Percentiles rank a stretch among this genome's conserved stretches.
These are phyloP conservation scores for Hypoxylon perforatum DNA, from an alignment of 495 filamentous ascomycete species.

Conservation along the genomic window DNA sequence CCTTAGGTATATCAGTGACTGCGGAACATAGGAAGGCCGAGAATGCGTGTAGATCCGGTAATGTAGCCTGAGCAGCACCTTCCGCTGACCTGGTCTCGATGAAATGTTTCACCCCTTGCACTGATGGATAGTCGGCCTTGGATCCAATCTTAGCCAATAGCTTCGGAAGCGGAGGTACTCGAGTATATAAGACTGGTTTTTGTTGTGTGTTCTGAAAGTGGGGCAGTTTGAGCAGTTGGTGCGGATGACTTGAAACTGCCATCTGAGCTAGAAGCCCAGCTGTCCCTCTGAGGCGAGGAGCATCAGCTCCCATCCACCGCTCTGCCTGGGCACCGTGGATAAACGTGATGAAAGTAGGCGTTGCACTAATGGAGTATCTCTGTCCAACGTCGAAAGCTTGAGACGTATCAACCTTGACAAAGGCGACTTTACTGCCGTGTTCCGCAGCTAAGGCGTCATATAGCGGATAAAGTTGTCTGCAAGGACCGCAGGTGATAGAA, in stretches of 20 bases:
- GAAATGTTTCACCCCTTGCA: slow-evolving; percentile 71
- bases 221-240: slow-evolving; percentile 74
- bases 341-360: slow-evolving; percentile 93
- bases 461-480: slow-evolving; percentile 82
- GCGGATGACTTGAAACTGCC: slow-evolving; percentile 81
- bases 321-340: slow-evolving; percentile 79
- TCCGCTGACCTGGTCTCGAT: slow-evolving; percentile 65
- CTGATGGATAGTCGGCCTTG: slow-evolving; percentile 60
- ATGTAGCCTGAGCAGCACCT: slow-evolving; percentile 67
- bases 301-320: slow-evolving; percentile 82
- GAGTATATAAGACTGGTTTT: slow-evolving; percentile 77
- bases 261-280: slow-evolving; percentile 79
- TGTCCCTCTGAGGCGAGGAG: slow-evolving; percentile 73
- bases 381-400: slow-evolving; percentile 71
- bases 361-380: slow-evolving; percentile 76
- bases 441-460: slow-evolving; percentile 85
- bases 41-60: slow-evolving; percentile 69
- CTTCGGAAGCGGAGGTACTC: slow-evolving; percentile 85
- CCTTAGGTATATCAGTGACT: slow-evolving; percentile 62
- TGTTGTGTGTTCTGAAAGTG: slow-evolving; percentile 71
- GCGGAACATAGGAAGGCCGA: slow-evolving; percentile 62
- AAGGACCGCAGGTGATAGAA: slow-evolving; percentile 85
- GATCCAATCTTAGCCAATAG: slow-evolving; percentile 79
- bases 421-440: slow-evolving; percentile 70
- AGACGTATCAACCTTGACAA: slow-evolving; percentile 88